These are phyloP conservation scores for Botrytis fragariae DNA, from an alignment of 2,329 filamentous ascomycete genomes.

Conservation along the genomic window DNA sequence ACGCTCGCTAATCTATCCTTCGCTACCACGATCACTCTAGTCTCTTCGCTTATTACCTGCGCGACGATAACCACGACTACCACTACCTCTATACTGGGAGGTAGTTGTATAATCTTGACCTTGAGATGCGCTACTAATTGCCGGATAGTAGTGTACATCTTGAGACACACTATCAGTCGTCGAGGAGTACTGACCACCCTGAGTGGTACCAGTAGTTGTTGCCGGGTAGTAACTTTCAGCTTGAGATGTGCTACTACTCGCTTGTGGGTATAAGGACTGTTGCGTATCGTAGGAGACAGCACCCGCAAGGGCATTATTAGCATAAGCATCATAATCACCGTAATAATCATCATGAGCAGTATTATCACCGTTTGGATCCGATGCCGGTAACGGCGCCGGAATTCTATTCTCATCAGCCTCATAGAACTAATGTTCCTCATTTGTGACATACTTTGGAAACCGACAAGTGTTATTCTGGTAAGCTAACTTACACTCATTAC, in stretches of 20 bases:
- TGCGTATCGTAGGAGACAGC: not conserved
- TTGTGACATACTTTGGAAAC: not conserved
- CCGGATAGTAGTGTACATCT: not conserved
- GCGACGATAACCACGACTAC: not conserved
- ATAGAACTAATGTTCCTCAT: not conserved
- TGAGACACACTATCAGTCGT: not conserved
- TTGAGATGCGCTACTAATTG: not conserved
- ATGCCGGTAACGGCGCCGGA: not conserved
- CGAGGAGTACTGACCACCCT: not conserved
- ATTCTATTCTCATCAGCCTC: not conserved
- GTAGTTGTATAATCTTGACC: not conserved
- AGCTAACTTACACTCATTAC: not conserved
- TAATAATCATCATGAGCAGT: not conserved
- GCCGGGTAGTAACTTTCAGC: not conserved
- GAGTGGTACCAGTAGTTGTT: not conserved
- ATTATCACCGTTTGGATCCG: not conserved
- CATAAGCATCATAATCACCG: not conserved
- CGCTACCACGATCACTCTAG: not conserved
- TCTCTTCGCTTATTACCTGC: not conserved
- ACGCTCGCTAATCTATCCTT: not conserved
- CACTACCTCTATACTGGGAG: not conserved
- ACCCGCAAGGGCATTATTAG: not conserved
- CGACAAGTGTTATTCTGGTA: not conserved
- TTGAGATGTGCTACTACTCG: not conserved
- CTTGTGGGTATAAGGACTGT: not conserved